Base-by-base conservation (phyloP, 176 grass and related monocot species). In the Coix lacrymajobi region DNA sequence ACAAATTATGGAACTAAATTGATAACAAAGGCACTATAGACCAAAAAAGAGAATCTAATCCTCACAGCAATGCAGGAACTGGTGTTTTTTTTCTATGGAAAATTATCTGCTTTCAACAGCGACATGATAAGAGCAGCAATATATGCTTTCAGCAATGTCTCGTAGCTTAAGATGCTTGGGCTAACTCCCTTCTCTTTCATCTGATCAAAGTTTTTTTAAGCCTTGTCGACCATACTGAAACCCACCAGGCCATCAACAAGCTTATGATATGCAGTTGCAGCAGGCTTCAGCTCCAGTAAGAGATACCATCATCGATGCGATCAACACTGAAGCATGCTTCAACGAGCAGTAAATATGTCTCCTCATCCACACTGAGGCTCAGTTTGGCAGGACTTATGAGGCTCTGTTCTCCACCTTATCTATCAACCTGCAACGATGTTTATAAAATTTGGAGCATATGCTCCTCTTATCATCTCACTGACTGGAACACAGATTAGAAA, bases 281-380 rank as follows among this genome's bases (percentile, higher is more conserved):
- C 86, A 20, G 90, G 92, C 81, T 93, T 91, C 65, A 97, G 79
- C 69, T 80, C 95, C 38, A 85, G 87, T 97, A 94, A 9, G 68
- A n/a, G 19, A 87, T 62, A 51, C 92, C 92, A 56, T 94, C 81
- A 51, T 92, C 73, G 12, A 85, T 75, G 77, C 84, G 73, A 66
- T 87, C 82, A 71, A 78, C 64, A 20, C 60, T 89, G 29, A 97
- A 94, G 83, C 84, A 89, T 10, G 88, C 77, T 52, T 94, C 90
- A 81, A 87, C 91, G 26, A 97, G 74, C 31, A 97, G 81, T 41
- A 89, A 60, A 79, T 79, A 81, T 66, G 95, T 97, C 36, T 85
- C 89, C 81, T 89, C 88, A 26, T 97, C 86, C 0, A 66, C 49
- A 28, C 34, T 40, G 60, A 94, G 48, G 17, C 74, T 89, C 92